phyloP scores from a whole-genome alignment of 192 early-diverging fungal species.

The Hyaloraphidium curvatum region DNA sequence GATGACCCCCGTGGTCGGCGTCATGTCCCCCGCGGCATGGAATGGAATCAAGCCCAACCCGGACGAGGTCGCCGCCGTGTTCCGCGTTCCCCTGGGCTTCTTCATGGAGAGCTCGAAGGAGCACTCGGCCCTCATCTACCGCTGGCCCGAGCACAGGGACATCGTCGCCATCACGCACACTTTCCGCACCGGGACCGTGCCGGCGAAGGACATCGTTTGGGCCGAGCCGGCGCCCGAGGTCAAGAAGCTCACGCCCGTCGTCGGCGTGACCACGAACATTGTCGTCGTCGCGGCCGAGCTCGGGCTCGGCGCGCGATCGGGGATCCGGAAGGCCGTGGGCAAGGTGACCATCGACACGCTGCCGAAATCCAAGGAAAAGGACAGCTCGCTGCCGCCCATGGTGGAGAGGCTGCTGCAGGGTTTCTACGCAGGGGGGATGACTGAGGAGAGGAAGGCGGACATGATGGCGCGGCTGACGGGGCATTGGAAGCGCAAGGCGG shows the following conservation, averaged over 20 bases:
- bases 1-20: neutral
- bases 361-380: neutral
- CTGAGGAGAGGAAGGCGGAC: constrained; percentile 1
- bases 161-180: constrained; percentile 5
- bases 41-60: neutral
- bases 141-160: neutral
- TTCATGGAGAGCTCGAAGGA: neutral
- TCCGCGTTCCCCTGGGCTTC: neutral
- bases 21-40: neutral
- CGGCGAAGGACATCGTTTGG: neutral
- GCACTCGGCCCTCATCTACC: neutral
- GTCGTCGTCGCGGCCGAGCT: constrained; percentile 1
- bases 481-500: neutral
- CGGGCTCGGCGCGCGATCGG: neutral
- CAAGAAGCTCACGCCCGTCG: neutral
- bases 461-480: neutral
- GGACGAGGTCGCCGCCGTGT: neutral
- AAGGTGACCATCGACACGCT: neutral
- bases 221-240: neutral
- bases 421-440: neutral
- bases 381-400: neutral
- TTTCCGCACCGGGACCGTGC: neutral
- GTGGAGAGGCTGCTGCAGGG: neutral
- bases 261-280: constrained; percentile 3
- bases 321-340: neutral